phyloP scores from a whole-genome alignment of 164 flowering plant genomes.

The Berberis vulgaris region DNA sequence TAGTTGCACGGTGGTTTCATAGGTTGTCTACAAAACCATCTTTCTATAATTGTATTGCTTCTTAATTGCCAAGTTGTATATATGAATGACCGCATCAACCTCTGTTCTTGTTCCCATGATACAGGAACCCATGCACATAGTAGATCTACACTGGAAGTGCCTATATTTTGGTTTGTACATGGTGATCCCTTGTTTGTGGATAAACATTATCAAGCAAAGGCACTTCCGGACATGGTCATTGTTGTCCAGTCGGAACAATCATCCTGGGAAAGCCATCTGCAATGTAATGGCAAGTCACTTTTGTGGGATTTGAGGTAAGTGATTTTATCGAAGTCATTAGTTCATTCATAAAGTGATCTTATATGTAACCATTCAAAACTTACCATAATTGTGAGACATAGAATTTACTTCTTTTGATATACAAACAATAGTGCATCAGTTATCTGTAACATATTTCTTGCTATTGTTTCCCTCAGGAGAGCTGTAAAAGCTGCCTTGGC shows the following conservation, averaged over 20 bases:
- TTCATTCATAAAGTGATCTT: no score
- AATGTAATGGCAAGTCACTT: slow-evolving; percentile 86
- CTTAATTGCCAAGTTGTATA: no score
- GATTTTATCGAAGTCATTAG: background rate
- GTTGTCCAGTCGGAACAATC: slow-evolving; percentile 83
- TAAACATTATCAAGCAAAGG: slow-evolving; percentile 93
- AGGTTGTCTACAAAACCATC: no score
- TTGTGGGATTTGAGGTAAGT: slow-evolving; percentile 84
- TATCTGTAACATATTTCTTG: no score
- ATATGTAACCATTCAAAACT: no score
- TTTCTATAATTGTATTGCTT: no score
- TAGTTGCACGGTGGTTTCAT: no score
- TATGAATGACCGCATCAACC: background rate
- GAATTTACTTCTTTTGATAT: no score
- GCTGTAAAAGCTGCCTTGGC: slow-evolving; percentile 95
- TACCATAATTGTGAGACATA: no score
- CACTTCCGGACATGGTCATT: slow-evolving; percentile 94
- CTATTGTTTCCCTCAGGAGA: slow-evolving; percentile 36
- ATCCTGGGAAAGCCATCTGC: slow-evolving; percentile 98
- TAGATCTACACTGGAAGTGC: slow-evolving; percentile 84
- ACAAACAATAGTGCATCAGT: no score
- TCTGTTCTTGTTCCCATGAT: slow-evolving; percentile 10
- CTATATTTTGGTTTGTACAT: slow-evolving; percentile 93
- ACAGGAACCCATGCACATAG: slow-evolving; percentile 80
- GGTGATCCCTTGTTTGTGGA: slow-evolving; percentile 80